These are phyloP conservation scores for Plasmodium gonderi DNA, from an alignment of 169 alveolate species.

Conservation along the genomic window DNA sequence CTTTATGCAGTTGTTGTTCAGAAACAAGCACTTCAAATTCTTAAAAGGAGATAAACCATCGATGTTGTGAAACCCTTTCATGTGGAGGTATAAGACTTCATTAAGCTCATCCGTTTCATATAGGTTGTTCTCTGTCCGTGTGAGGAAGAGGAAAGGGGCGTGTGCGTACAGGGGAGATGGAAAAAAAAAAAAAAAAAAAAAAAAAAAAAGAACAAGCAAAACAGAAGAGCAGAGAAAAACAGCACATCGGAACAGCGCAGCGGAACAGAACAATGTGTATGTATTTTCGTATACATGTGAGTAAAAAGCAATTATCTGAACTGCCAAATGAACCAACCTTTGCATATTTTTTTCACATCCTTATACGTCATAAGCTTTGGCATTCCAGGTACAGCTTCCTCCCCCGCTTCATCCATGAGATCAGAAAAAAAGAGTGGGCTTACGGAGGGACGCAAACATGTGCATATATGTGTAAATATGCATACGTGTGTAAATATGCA, in stretches of 20 bases:
- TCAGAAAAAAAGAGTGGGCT: neutral
- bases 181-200: neutral
- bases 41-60: constrained; percentile 90
- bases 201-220: no score
- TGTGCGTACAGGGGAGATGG: neutral
- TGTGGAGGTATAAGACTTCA: constrained; percentile 93
- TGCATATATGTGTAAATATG: no score
- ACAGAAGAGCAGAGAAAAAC: no score
- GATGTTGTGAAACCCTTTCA: constrained; percentile 91
- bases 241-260: neutral
- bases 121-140: constrained; percentile 77
- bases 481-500: no score
- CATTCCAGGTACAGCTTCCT: neutral
- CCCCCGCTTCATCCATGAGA: constrained; percentile 2
- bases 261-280: neutral
- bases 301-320: neutral
- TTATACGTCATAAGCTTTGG: constrained; percentile 27
- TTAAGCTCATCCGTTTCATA: constrained; percentile 92
- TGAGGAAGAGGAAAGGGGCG: neutral
- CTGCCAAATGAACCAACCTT: constrained; percentile 17
- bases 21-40: constrained; percentile 91
- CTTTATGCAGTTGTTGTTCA: constrained; percentile 93
- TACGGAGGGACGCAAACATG: no score
- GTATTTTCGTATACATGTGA: neutral
- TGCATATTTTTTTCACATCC: constrained; percentile 41